These are phyloP conservation scores for Trametes sanguinea DNA, from an alignment of 768 basidiomycete species.

Conservation along the genomic window DNA sequence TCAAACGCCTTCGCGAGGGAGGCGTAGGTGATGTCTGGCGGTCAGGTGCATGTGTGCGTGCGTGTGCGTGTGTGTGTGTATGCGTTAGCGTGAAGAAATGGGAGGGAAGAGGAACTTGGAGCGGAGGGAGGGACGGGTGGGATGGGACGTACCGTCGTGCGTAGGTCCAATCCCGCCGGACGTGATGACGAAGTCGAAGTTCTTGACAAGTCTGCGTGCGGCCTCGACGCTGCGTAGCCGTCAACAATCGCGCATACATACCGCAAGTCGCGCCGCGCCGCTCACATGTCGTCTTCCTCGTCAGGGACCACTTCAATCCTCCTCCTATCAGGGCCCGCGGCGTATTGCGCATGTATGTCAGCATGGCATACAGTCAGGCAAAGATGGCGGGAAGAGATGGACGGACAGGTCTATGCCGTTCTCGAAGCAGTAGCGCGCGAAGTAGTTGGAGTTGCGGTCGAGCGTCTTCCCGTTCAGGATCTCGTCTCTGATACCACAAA, in stretches of 20 bases:
- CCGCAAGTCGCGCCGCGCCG: neutral
- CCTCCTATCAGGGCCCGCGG: slow-evolving; percentile 51
- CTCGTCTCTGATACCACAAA: slow-evolving; percentile 61
- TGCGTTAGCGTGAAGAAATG: neutral
- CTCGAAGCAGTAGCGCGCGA: slow-evolving; percentile 88
- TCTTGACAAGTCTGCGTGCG: slow-evolving; percentile 73
- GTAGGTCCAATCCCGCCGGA: slow-evolving; percentile 92
- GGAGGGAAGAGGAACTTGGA: neutral
- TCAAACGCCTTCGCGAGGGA: slow-evolving; percentile 85
- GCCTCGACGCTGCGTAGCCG: slow-evolving; percentile 67
- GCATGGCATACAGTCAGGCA: neutral
- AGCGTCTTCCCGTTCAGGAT: slow-evolving; percentile 91
- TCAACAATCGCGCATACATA: neutral
- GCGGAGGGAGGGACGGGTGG: neutral
- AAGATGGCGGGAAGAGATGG: neutral
- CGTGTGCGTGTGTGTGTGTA: neutral
- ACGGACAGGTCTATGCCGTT: slow-evolving; percentile 76
- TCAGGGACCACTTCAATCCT: slow-evolving; percentile 91
- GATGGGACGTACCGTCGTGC: slow-evolving; percentile 65
- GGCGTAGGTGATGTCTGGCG: slow-evolving; percentile 84
- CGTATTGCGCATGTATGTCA: neutral
- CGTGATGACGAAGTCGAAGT: slow-evolving; percentile 89
- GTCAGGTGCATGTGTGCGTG: no score
- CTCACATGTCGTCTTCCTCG: slow-evolving; percentile 87
- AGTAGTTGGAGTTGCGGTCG: slow-evolving; percentile 82